phyloP scores from a whole-genome alignment of 2,329 filamentous ascomycete species.

The Diaporthe destruens region DNA sequence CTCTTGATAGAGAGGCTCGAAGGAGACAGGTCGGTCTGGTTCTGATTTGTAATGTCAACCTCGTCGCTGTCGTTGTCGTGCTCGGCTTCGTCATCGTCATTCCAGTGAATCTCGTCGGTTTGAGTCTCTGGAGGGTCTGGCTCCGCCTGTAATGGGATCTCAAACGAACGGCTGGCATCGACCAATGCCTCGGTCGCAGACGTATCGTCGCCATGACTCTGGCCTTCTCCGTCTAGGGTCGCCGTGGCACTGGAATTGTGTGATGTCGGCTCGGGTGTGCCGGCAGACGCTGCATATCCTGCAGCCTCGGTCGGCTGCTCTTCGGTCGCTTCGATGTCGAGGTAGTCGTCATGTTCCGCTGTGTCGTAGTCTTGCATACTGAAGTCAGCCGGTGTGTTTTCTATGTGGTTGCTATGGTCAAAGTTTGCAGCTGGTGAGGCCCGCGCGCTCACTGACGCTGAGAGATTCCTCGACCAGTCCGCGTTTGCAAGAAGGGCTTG shows the following conservation, averaged over 20 bases:
- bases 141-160: constrained; percentile 32
- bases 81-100: constrained; percentile 50
- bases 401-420: not conserved
- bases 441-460: not conserved
- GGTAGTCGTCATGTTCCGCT: constrained; percentile 42
- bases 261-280: constrained; percentile 21
- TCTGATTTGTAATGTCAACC: constrained; percentile 43
- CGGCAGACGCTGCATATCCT: constrained; percentile 22
- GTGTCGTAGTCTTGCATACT: constrained; percentile 28
- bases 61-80: constrained; percentile 44
- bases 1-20: constrained; percentile 49
- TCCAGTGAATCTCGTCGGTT: constrained; percentile 53
- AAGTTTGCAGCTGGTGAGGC: constrained; percentile 8
- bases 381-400: constrained; percentile 33
- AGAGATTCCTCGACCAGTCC: constrained; percentile 6
- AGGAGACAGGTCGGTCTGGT: constrained; percentile 44
- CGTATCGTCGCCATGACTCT: constrained; percentile 50
- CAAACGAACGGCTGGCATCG: constrained; percentile 29
- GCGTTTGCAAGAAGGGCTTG: not conserved
- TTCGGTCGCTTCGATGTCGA: constrained; percentile 35
- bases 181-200: constrained; percentile 46
- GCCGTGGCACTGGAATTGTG: constrained; percentile 48
- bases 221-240: constrained; percentile 54
- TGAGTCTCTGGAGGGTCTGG: constrained; percentile 28
- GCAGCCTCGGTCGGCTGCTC: constrained; percentile 11